A percentile compares a stretch with the other conserved stretches of the same genome.
Evolutionary conservation across 352 stramenopile genomes (phyloP).

Genomic region (Bremia lactucae): DNA sequence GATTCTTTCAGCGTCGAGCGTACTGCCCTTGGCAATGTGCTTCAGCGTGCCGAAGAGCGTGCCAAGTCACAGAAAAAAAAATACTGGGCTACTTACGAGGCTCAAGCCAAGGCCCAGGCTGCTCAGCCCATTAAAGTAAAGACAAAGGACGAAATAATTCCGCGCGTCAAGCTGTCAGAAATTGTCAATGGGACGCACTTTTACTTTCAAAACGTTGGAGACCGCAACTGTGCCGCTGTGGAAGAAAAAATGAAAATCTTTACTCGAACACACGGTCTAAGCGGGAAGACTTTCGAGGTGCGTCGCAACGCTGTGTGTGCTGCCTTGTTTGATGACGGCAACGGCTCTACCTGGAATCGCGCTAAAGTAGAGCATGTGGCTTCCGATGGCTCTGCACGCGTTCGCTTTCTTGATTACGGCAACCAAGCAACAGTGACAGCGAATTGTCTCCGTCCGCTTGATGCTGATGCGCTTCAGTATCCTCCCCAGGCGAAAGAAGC

Average conservation of each 20-base stretch:
- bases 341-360: constrained; percentile 89
- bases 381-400: constrained; percentile 45
- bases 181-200: constrained; percentile 91
- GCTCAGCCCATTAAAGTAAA: constrained; percentile 34
- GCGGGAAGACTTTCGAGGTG: constrained; percentile 85
- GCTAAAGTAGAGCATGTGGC: constrained; percentile 82
- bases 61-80: constrained; percentile 90
- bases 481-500: constrained; percentile 84
- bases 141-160: constrained; percentile 56
- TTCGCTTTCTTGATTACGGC: constrained; percentile 95
- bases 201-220: constrained; percentile 87
- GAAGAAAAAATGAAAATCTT: constrained; percentile 92
- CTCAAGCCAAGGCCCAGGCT: constrained; percentile 38
- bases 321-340: constrained; percentile 93
- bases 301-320: constrained; percentile 86
- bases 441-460: constrained; percentile 84
- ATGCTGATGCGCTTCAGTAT: constrained; percentile 82
- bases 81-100: constrained; percentile 88
- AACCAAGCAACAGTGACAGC: constrained; percentile 83
- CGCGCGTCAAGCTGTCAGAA: constrained; percentile 86
- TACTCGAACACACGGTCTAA: constrained; percentile 77
- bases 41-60: constrained; percentile 71
- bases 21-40: constrained; percentile 61
- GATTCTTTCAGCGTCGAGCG: constrained; percentile 91
- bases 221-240: constrained; percentile 81